These are phyloP conservation scores for Acaromyces ingoldii DNA, from an alignment of 1,284 basidiomycete genomes.

Conservation along the genomic window DNA sequence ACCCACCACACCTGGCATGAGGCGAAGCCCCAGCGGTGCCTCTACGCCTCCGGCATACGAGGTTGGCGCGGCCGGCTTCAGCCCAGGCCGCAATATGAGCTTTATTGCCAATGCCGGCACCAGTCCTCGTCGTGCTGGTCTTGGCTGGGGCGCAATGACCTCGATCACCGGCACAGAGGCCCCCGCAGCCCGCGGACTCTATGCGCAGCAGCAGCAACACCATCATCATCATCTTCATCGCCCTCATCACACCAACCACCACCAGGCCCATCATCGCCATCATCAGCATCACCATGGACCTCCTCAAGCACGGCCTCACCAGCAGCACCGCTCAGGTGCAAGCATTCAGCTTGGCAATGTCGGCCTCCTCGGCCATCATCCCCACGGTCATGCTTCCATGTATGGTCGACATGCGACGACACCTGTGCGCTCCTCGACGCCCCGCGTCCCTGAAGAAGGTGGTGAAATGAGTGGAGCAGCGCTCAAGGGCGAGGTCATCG, in stretches of 20 bases:
- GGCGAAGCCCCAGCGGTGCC: slow-evolving; percentile 24
- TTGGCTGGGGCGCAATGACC: slow-evolving; percentile 40
- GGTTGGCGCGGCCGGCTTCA: slow-evolving; percentile 20
- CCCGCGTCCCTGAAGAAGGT: slow-evolving; percentile 40
- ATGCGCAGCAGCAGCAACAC: slow-evolving; percentile 1
- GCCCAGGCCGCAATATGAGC: slow-evolving; percentile 17
- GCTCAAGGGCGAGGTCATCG: slow-evolving; percentile 5
- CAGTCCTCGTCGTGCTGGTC: slow-evolving; percentile 31
- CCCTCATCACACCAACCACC: slow-evolving; percentile 7
- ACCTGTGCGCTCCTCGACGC: slow-evolving; percentile 28
- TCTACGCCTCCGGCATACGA: slow-evolving; percentile 24
- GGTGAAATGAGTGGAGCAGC: slow-evolving; percentile 33
- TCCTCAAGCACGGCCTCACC: slow-evolving; percentile 14
- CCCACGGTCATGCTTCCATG: slow-evolving; percentile 10
- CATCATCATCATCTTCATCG: slow-evolving; percentile 3
- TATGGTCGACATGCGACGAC: slow-evolving; percentile 24
- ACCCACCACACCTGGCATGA: slow-evolving; percentile 20
- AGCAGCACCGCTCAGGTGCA: slow-evolving; percentile 8
- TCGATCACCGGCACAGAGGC: slow-evolving; percentile 25
- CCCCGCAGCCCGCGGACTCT: slow-evolving; percentile 6
- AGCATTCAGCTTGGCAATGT: slow-evolving; percentile 9
- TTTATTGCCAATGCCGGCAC: slow-evolving; percentile 24
- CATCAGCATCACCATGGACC: slow-evolving; percentile 10
- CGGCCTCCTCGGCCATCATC: slow-evolving; percentile 19
- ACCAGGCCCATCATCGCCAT: slow-evolving; percentile 9